Percentiles rank a stretch among this genome's conserved stretches.
Conservation (phyloP, 1,284 basidiomycete species). For the Cryptococcus amylolentus region DNA sequence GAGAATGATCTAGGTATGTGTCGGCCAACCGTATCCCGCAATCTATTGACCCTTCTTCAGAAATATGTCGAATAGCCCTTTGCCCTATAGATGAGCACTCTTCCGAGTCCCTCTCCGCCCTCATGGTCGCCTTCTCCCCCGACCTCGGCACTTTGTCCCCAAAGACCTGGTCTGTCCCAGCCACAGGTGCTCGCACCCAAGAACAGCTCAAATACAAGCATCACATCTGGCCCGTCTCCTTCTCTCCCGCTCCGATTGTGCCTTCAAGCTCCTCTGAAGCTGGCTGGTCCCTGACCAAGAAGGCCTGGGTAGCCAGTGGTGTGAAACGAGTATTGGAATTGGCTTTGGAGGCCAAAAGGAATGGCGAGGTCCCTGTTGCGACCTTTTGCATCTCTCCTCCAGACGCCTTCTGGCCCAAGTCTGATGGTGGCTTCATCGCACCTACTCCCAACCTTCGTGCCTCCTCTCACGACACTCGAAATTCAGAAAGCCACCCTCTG, state of each 20-base stretch:
- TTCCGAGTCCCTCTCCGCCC: conserved; percentile 23
- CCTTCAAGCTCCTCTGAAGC: conserved; percentile 51
- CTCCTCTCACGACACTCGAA: conserved; percentile 64
- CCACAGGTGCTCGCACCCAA: conserved; percentile 65
- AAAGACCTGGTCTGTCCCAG: conserved; percentile 64
- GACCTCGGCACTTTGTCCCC: conserved; percentile 53
- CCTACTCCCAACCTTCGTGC: conserved; percentile 47
- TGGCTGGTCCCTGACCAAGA: conserved; percentile 62
- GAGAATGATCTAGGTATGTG: conserved; percentile 15
- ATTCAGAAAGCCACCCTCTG: conserved; percentile 66
- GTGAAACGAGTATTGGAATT: conserved; percentile 57
- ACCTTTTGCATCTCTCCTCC: conserved; percentile 68
- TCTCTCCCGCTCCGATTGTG: conserved; percentile 65
- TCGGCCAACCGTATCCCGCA: neutral
- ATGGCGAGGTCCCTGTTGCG: conserved; percentile 72
- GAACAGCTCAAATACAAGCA: conserved; percentile 65
- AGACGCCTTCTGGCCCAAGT: conserved; percentile 47
- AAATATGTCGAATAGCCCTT: conserved; percentile 25
- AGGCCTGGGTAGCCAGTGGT: conserved; percentile 70
- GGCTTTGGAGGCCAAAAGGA: conserved; percentile 53
- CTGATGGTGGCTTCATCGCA: conserved; percentile 53
- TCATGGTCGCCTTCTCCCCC: conserved; percentile 47
- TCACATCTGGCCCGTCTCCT: conserved; percentile 75
- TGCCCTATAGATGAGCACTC: conserved; percentile 28
- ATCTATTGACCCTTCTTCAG: conserved; percentile 5